phyloP scores from a whole-genome alignment of 2,329 filamentous ascomycete genomes.

The Fusarium sp. region DNA sequence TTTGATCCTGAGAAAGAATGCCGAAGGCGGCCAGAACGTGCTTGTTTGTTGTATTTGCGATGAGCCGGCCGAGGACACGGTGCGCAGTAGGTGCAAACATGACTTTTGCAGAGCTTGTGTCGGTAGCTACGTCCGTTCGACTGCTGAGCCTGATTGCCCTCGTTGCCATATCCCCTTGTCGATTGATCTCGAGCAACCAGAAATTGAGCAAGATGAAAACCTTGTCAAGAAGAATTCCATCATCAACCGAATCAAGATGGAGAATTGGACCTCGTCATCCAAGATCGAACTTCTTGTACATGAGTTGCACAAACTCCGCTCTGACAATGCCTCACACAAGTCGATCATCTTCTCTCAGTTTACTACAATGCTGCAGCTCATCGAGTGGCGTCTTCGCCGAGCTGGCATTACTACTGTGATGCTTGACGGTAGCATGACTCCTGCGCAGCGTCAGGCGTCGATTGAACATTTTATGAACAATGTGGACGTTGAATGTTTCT shows the following conservation, averaged over 20 bases:
- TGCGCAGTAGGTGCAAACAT: constrained; percentile 90
- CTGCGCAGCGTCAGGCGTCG: constrained; percentile 88
- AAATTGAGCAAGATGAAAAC: constrained; percentile 90
- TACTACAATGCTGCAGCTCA: constrained; percentile 95
- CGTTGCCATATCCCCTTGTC: constrained; percentile 88
- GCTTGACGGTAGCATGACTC: constrained; percentile 97
- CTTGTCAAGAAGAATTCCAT: constrained; percentile 94
- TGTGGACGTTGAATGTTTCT: constrained; percentile 90
- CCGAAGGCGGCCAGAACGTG: constrained; percentile 86
- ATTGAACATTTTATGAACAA: constrained; percentile 98
- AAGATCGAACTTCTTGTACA: constrained; percentile 98
- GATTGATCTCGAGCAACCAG: constrained; percentile 94
- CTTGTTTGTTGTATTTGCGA: constrained; percentile 95
- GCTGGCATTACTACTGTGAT: constrained; percentile 99
- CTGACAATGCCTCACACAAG: constrained; percentile 92
- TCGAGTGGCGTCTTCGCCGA: constrained; percentile 94
- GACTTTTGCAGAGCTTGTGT: constrained; percentile 65
- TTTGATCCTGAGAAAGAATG: constrained; percentile 87
- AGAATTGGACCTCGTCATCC: constrained; percentile 96
- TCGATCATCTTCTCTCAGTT: constrained; percentile 98
- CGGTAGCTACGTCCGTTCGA: constrained; percentile 72
- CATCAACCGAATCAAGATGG: constrained; percentile 98
- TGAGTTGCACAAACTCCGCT: constrained; percentile 89
- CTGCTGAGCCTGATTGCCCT: constrained; percentile 82
- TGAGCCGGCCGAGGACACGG: constrained; percentile 92